Conservation (phyloP, 2,329 filamentous ascomycete genomes). For the Colletotrichum somersetense region DNA sequence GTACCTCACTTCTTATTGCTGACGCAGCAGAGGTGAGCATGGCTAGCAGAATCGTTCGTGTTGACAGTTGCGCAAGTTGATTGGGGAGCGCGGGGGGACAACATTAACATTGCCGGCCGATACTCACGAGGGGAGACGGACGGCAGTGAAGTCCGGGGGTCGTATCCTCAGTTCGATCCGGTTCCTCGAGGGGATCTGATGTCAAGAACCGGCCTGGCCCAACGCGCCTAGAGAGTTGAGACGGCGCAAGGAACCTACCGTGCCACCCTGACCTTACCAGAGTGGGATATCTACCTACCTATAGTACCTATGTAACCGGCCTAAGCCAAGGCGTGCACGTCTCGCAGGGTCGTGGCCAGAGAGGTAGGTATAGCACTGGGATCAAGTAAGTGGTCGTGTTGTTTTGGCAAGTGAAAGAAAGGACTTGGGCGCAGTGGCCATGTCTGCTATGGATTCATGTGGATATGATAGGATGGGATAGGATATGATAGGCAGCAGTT, state of each 20-base stretch:
- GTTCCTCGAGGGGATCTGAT: not conserved
- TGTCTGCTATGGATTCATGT: not conserved
- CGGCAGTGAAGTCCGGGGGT: not conserved
- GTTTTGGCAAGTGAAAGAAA: not conserved
- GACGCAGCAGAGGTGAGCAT: not conserved
- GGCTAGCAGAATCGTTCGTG: not conserved
- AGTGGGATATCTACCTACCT: not conserved
- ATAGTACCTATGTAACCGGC: not conserved
- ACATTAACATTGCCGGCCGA: not conserved
- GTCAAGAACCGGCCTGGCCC: not conserved
- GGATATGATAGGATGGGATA: not conserved
- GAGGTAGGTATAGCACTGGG: not conserved
- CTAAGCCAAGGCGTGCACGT: slow-evolving; percentile 3
- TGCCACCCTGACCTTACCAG: not conserved
- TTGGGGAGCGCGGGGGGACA: no score
- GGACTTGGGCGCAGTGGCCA: not conserved
- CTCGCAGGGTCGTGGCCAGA: slow-evolving; percentile 3
- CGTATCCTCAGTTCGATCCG: not conserved
- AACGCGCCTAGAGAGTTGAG: not conserved
- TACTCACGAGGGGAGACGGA: not conserved
- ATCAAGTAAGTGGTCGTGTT: not conserved
- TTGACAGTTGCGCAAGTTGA: not conserved
- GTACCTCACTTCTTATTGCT: not conserved
- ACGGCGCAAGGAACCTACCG: not conserved
- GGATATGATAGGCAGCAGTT: not conserved